Percentiles rank a stretch among this genome's conserved stretches.
Evolutionary conservation across 192 early-diverging fungal species (phyloP).

Genomic region (Thoreauomyces humboldtii): DNA sequence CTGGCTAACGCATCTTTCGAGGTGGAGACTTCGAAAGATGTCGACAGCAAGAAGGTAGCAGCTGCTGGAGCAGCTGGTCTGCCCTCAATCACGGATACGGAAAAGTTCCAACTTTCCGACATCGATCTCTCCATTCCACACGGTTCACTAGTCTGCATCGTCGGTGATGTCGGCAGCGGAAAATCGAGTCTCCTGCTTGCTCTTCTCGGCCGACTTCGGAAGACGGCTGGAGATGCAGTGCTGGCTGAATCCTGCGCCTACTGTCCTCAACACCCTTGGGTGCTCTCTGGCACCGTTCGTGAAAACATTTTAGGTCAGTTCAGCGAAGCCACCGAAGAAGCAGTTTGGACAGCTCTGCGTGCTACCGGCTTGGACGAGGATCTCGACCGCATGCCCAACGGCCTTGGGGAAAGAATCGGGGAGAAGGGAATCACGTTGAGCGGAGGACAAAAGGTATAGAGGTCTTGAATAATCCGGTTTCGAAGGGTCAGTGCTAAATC

Average conservation of each 20-base stretch:
- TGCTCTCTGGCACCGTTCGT: constrained; percentile 32
- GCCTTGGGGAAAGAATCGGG: constrained; percentile 39
- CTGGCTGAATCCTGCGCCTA: constrained; percentile 58
- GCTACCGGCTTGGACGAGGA: constrained; percentile 33
- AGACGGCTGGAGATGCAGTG: constrained; percentile 51
- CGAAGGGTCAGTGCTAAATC: too few species aligned
- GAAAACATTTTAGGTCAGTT: constrained; percentile 32
- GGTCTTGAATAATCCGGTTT: too few species aligned
- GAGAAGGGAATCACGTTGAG: constrained; percentile 43
- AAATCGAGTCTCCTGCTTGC: constrained; percentile 76
- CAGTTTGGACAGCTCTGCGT: constrained; percentile 5
- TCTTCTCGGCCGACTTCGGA: constrained; percentile 74
- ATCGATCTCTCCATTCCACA: constrained; percentile 36
- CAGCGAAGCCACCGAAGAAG: background rate
- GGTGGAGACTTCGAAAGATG: too few species aligned
- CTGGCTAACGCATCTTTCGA: too few species aligned
- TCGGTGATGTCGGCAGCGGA: constrained; percentile 74
- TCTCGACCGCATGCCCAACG: constrained; percentile 27
- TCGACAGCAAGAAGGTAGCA: too few species aligned
- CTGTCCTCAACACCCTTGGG: constrained; percentile 40
- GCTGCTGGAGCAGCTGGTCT: too few species aligned
- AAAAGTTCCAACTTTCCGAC: background rate
- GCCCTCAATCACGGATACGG: too few species aligned
- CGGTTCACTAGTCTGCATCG: constrained; percentile 67
- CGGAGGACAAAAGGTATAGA: constrained; percentile 52